phyloP scores from a whole-genome alignment of 2,329 filamentous ascomycete genomes.

The Dendryphion nanum region DNA sequence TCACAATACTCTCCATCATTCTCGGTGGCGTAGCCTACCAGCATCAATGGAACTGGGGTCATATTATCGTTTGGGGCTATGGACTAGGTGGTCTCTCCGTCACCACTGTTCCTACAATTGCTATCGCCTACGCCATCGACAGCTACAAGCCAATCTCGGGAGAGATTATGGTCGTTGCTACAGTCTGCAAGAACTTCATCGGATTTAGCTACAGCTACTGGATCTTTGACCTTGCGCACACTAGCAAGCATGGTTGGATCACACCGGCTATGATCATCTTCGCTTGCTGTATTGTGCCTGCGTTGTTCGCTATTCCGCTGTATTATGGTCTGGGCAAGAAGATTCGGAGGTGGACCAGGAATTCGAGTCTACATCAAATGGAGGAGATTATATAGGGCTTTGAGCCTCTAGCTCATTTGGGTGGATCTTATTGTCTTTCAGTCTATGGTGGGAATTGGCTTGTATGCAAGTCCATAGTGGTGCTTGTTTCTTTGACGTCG shows the following conservation, averaged over 20 bases:
- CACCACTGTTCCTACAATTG: constrained; percentile 44
- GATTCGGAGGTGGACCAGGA: constrained; percentile 39
- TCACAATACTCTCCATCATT: constrained; percentile 49
- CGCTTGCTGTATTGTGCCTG: constrained; percentile 39
- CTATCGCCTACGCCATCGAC: constrained; percentile 47
- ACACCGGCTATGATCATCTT: constrained; percentile 47
- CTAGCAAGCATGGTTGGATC: constrained; percentile 39
- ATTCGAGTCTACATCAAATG: constrained; percentile 37
- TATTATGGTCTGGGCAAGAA: constrained; percentile 44
- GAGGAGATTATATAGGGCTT: constrained; percentile 32
- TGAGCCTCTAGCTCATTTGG: too few species aligned
- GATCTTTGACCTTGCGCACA: constrained; percentile 39
- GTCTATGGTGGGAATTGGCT: too few species aligned
- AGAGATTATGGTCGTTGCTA: constrained; percentile 47
- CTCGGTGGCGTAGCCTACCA: constrained; percentile 52
- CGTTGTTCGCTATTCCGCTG: constrained; percentile 41
- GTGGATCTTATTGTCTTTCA: too few species aligned
- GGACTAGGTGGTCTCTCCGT: constrained; percentile 43
- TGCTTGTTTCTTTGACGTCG: too few species aligned
- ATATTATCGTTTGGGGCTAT: constrained; percentile 52
- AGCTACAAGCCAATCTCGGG: constrained; percentile 49
- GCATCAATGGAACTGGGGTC: constrained; percentile 49
- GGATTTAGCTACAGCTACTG: constrained; percentile 45
- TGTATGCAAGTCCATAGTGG: too few species aligned
- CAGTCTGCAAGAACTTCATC: constrained; percentile 47